Conservation (phyloP, 1,284 basidiomycete genomes). For the Ganoderma leucocontextum region DNA sequence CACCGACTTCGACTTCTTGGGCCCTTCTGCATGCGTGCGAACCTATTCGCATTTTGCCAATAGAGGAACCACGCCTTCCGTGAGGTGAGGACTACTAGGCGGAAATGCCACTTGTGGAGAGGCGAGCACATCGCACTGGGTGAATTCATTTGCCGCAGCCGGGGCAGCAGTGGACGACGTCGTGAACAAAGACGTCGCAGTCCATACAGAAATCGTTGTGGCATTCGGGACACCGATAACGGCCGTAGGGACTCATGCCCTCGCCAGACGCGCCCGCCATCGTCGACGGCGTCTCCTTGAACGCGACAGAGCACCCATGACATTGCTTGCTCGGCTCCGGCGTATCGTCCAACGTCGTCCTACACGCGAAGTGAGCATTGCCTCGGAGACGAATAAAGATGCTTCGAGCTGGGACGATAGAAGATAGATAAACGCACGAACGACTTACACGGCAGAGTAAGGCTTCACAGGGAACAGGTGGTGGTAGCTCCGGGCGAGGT, state of each 20-base stretch:
- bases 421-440: conserved; percentile 1
- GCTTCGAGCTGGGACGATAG: conserved; percentile 1
- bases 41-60: not conserved
- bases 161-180: conserved; percentile 68
- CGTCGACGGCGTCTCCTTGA: conserved; percentile 50
- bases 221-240: conserved; percentile 75
- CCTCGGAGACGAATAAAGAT: conserved; percentile 14
- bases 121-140: not conserved
- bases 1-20: not conserved
- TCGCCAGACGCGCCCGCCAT: conserved; percentile 51
- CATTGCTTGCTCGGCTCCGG: conserved; percentile 54
- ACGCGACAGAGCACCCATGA: conserved; percentile 76
- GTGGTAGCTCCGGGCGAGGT: conserved; percentile 95
- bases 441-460: conserved; percentile 80
- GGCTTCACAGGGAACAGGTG: conserved; percentile 91
- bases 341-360: conserved; percentile 49
- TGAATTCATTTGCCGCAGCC: conserved; percentile 51
- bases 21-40: not conserved
- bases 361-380: conserved; percentile 33
- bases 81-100: not conserved
- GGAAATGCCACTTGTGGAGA: not conserved
- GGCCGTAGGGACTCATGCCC: conserved; percentile 79
- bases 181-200: conserved; percentile 72
- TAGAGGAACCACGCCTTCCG: not conserved
- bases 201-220: conserved; percentile 66